Evolutionary conservation across 257 asterid genomes (phyloP).

Genomic region (Scutellaria galericulata): DNA sequence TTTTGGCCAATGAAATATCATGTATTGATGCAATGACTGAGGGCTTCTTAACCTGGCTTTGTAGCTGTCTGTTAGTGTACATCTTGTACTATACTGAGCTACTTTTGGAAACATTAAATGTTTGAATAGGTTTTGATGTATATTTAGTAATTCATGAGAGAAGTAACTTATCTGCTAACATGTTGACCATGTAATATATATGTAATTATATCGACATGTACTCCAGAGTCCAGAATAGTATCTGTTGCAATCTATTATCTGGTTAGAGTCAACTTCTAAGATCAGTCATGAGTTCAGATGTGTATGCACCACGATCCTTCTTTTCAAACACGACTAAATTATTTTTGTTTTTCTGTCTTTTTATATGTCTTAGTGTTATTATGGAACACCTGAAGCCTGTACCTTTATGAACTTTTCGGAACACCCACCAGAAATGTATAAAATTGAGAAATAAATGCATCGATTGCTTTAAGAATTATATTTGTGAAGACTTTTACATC

Average conservation of each 20-base stretch:
- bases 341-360: neutral
- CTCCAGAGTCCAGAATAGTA: slow-evolving; percentile 1
- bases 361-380: slow-evolving; percentile 21
- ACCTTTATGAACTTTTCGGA: slow-evolving; percentile 19
- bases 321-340: neutral
- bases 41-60: slow-evolving; percentile 7
- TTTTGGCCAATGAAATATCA: slow-evolving; percentile 23
- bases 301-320: neutral
- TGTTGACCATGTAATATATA: slow-evolving; percentile 12
- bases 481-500: slow-evolving; percentile 32
- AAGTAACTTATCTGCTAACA: neutral
- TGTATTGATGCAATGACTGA: slow-evolving; percentile 3
- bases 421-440: neutral
- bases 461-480: slow-evolving; percentile 24
- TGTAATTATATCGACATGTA: slow-evolving; percentile 9
- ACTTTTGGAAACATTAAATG: slow-evolving; percentile 16
- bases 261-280: slow-evolving; percentile 11
- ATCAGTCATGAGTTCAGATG: neutral
- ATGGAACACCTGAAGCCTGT: slow-evolving; percentile 19
- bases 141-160: slow-evolving; percentile 6
- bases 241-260: neutral
- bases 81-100: slow-evolving; percentile 14
- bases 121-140: slow-evolving; percentile 14
- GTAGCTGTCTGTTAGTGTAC: slow-evolving; percentile 8
- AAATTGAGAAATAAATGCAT: slow-evolving; percentile 4